Base-by-base conservation (phyloP, 192 early-diverging fungal species). In the Backusella tuberculispora region DNA sequence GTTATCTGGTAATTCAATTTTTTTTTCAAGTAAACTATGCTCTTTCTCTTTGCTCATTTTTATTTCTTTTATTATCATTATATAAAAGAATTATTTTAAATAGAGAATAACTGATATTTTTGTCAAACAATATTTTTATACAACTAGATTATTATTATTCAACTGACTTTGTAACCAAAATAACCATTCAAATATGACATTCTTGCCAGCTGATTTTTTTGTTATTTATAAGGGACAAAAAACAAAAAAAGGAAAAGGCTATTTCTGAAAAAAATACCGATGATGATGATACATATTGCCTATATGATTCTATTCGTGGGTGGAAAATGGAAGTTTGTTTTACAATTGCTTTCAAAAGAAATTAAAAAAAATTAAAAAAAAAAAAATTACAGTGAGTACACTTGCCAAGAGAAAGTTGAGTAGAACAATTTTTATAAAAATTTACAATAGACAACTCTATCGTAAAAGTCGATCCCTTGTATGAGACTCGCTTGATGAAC, bases 401-500 rank as follows among this genome's bases (percentile, higher is more conserved):
- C n/a, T n/a, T n/a, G n/a, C 53, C 53, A 26, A 24, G 21, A 26
- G 53, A 26, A 19, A 21, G 50, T 1, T 34, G 2, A 34, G 19
- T 10, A 8, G n/a, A 10, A 19, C 8, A 21, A 19, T 53, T 60
- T 60, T 24, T 24, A 60, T 26, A 60, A 60, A 24, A 53, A 19
- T 6, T 53, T 53, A 53, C n/a, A 53, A 53, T 24, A 53, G 21
- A 53, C 9, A 60, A 60, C 24, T 60, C 29, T 60, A 12, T 60
- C 21, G 0, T 9, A 26, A 26, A 34, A 34, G 24, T 9, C 24
- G 83, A 83, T 71, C 95, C 96, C 78, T 98, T 93, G 95, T 99
- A 99, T 84, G 96, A 99, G 86, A 96, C 98, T 86, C 92, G 96
- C 41, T 89, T 99, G 72, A 97, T 99, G 74, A 96, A 99, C 83